Percentiles rank a stretch among this genome's conserved stretches.
These are phyloP conservation scores for Cercospora janseana DNA, from an alignment of 2,329 filamentous ascomycete genomes.

Conservation along the genomic window DNA sequence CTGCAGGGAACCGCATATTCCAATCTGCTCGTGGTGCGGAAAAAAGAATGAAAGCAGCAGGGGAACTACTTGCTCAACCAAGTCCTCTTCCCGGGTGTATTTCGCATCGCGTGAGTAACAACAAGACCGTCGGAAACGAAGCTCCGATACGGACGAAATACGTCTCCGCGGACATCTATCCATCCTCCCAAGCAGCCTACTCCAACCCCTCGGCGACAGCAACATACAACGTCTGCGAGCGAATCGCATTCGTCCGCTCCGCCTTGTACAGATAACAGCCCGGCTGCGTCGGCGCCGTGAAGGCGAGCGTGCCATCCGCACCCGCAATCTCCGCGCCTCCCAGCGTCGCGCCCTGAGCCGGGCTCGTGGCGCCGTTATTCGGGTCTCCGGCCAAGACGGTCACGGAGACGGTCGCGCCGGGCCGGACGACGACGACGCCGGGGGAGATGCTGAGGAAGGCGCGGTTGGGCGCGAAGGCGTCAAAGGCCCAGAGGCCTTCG, in stretches of 20 bases:
- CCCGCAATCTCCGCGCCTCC: constrained; percentile 11
- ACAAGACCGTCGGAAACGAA: too few relatives aligned
- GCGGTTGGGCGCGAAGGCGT: constrained; percentile 15
- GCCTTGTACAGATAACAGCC: constrained; percentile 27
- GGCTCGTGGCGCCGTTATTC: not conserved
- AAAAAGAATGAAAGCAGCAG: too few relatives aligned
- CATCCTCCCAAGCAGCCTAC: too few relatives aligned
- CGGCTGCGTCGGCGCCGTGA: constrained; percentile 17
- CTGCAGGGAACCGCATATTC: too few relatives aligned
- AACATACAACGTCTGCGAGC: constrained; percentile 21
- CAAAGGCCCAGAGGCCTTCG: constrained; percentile 14
- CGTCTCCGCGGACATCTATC: too few relatives aligned
- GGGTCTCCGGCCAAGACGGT: not conserved
- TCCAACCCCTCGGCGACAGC: constrained; percentile 8
- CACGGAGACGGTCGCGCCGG: constrained; percentile 5
- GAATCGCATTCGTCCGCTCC: not conserved
- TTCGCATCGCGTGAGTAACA: too few relatives aligned
- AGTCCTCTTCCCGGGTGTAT: too few relatives aligned
- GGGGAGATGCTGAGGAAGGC: constrained; percentile 4
- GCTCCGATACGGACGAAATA: too few relatives aligned
- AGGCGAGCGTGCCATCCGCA: constrained; percentile 11
- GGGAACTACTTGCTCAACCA: too few relatives aligned
- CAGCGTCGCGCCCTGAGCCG: constrained; percentile 12
- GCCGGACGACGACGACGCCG: constrained; percentile 2
- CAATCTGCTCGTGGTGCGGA: too few relatives aligned